phyloP scores from a whole-genome alignment of 108 stramenopile species.

The Nitzschia palea region DNA sequence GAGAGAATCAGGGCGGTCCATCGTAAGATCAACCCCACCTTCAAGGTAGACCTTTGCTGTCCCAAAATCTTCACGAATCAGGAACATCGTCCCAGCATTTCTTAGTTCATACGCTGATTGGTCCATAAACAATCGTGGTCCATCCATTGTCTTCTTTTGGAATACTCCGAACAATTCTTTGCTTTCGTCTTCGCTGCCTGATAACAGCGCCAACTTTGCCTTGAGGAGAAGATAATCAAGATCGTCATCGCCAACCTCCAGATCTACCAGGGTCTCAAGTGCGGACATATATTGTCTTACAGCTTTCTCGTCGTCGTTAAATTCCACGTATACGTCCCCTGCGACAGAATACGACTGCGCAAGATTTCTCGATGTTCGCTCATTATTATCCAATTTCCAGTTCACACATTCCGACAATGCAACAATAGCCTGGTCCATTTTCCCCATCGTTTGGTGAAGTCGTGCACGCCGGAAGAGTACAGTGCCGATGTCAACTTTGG shows the following conservation, averaged over 20 bases:
- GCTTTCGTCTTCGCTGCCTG: constrained; percentile 20
- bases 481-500: constrained; percentile 44
- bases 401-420: constrained; percentile 33
- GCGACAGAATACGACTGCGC: constrained; percentile 27
- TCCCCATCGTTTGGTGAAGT: constrained; percentile 43
- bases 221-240: constrained; percentile 18
- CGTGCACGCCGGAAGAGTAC: constrained; percentile 41
- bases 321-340: constrained; percentile 47
- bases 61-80: constrained; percentile 22
- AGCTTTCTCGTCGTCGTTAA: constrained; percentile 30
- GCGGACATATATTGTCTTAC: constrained; percentile 38
- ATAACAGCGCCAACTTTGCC: constrained; percentile 36
- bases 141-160: constrained; percentile 20
- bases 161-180: constrained; percentile 33
- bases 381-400: constrained; percentile 37
- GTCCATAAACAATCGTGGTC: constrained; percentile 35
- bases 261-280: constrained; percentile 19
- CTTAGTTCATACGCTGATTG: constrained; percentile 36
- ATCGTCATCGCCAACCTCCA: constrained; percentile 16
- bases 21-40: constrained; percentile 41
- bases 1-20: constrained; percentile 35
- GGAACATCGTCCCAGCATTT: constrained; percentile 41
- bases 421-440: constrained; percentile 42
- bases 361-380: constrained; percentile 26
- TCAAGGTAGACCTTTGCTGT: constrained; percentile 40